Conservation (phyloP, 305 asterid species). For the Fraxinus floribunda region DNA sequence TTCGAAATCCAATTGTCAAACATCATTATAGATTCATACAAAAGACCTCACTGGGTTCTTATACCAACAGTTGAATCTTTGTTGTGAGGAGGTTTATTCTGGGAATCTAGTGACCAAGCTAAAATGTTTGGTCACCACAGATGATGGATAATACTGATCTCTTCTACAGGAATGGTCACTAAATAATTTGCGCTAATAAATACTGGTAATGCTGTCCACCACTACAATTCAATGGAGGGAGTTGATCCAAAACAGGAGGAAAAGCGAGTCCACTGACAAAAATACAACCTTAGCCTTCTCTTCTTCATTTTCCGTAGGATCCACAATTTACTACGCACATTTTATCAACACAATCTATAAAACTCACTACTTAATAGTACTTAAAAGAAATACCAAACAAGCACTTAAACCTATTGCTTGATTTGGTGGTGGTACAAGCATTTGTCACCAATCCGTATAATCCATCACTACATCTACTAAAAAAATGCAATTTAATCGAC, state of each 20-base stretch:
- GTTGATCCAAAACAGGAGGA: background rate
- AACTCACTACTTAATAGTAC: background rate
- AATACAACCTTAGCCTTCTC: background rate
- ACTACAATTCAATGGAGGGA: background rate
- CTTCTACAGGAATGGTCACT: background rate
- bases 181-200: background rate
- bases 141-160: background rate
- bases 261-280: background rate
- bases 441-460: background rate
- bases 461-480: background rate
- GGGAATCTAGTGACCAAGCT: background rate
- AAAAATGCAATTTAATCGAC: too few species aligned
- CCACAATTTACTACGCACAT: background rate
- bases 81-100: background rate
- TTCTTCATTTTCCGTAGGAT: background rate
- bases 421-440: background rate
- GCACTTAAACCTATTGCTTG: background rate
- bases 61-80: background rate
- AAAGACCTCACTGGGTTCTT: background rate
- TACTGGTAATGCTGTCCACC: background rate
- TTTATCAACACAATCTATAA: background rate
- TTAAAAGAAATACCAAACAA: background rate
- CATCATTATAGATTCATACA: background rate
- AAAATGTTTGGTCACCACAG: background rate
- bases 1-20: background rate